phyloP scores from a whole-genome alignment of 148 eudicot genomes.

The Rhododendron vialii region DNA sequence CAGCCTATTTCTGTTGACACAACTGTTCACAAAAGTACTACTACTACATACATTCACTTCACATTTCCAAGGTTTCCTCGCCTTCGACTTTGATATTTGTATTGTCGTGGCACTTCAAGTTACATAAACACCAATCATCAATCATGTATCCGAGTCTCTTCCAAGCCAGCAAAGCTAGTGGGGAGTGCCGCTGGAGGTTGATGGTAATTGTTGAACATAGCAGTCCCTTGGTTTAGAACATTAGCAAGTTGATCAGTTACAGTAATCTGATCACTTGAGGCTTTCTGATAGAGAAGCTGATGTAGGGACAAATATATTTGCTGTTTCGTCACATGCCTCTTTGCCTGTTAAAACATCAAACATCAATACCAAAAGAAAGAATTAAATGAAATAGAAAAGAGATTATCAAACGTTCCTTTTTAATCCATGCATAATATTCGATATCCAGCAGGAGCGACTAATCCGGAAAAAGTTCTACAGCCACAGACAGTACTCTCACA shows the following conservation, averaged over 20 bases:
- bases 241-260: constrained; percentile 17
- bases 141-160: not conserved
- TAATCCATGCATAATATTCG: not conserved
- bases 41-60: not conserved
- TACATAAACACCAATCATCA: not conserved
- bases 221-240: constrained; percentile 15
- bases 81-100: not conserved
- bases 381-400: not conserved
- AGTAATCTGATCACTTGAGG: constrained; percentile 19
- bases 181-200: constrained; percentile 40
- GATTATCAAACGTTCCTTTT: not conserved
- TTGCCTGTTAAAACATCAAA: constrained; percentile 31
- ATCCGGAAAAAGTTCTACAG: not conserved
- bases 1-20: not conserved
- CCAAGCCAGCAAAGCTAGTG: constrained; percentile 21
- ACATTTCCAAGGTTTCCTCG: not conserved
- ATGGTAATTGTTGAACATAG: constrained; percentile 35
- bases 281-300: constrained; percentile 53
- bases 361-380: not conserved
- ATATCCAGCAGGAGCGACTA: not conserved
- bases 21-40: not conserved
- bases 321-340: constrained; percentile 50
- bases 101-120: not conserved
- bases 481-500: no score
- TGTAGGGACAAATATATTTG: constrained; percentile 70